Evolutionary conservation across 306 rosid species (phyloP).

Genomic region (Hippophae gyantsensis): DNA sequence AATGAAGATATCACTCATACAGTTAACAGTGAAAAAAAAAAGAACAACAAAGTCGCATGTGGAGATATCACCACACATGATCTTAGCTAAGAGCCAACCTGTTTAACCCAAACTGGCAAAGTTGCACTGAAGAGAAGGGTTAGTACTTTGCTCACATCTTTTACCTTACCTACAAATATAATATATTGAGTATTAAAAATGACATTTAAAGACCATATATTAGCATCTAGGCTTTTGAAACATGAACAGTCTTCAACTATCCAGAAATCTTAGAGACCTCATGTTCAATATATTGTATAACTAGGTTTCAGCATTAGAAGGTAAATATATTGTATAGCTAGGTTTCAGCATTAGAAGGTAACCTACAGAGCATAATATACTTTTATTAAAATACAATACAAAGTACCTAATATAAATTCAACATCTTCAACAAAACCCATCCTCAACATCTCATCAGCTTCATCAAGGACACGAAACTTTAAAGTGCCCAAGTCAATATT

Average conservation of each 20-base stretch:
- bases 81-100: constrained; percentile 28
- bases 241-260: too few species aligned
- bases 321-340: too few species aligned
- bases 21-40: not conserved
- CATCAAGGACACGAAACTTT: constrained; percentile 85
- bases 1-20: constrained; percentile 5
- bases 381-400: not conserved
- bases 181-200: not conserved
- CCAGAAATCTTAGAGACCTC: too few species aligned
- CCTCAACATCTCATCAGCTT: constrained; percentile 94
- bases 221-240: too few species aligned
- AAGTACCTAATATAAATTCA: constrained; percentile 73
- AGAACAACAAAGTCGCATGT: not conserved
- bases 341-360: not conserved
- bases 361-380: too few species aligned
- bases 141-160: constrained; percentile 69
- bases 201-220: not conserved
- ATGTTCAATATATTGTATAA: too few species aligned
- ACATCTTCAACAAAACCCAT: constrained; percentile 95
- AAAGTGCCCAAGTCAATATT: constrained; percentile 63
- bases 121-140: constrained; percentile 97
- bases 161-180: constrained; percentile 64
- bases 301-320: too few species aligned
- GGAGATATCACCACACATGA: not conserved
- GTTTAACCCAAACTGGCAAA: constrained; percentile 74